Evolutionary conservation across 495 filamentous ascomycete genomes (phyloP).

Genomic region (Aspergillus diversus): DNA sequence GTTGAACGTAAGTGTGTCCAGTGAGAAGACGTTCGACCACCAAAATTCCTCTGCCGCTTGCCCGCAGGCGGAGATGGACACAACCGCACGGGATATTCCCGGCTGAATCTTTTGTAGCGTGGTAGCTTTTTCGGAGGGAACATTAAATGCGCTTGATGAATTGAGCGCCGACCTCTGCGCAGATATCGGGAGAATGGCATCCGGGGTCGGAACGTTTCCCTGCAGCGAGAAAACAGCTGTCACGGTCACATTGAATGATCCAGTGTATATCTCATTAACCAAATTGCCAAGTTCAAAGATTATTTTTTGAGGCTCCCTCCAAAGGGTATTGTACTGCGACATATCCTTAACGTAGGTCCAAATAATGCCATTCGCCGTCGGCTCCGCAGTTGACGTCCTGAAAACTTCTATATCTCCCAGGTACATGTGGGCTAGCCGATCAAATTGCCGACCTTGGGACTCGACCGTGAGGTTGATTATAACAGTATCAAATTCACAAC

Average conservation of each 20-base stretch:
- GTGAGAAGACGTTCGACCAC: constrained; percentile 79
- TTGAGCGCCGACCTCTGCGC: constrained; percentile 54
- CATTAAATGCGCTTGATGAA: constrained; percentile 65
- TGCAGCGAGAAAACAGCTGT: constrained; percentile 69
- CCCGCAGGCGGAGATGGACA: constrained; percentile 77
- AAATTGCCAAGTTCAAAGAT: constrained; percentile 86
- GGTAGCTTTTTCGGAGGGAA: constrained; percentile 68
- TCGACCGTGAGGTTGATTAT: constrained; percentile 82
- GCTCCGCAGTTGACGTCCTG: constrained; percentile 86
- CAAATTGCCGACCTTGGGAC: constrained; percentile 75
- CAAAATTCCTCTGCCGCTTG: constrained; percentile 86
- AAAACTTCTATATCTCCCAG: constrained; percentile 81
- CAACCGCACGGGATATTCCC: constrained; percentile 69
- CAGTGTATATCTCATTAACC: constrained; percentile 76
- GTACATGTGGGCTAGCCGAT: constrained; percentile 79
- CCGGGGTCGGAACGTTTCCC: constrained; percentile 54
- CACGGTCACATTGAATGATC: constrained; percentile 77
- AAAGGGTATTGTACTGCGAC: constrained; percentile 71
- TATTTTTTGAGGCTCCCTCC: constrained; percentile 68
- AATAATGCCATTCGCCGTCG: constrained; percentile 67
- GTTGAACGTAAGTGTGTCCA: constrained; percentile 64
- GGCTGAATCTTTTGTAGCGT: constrained; percentile 59
- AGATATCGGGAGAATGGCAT: constrained; percentile 79
- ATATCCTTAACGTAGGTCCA: constrained; percentile 86
- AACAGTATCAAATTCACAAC: constrained; percentile 76